Evolutionary conservation across 176 grass and related monocot genomes (phyloP).

Genomic region (Raddia guianensis): DNA sequence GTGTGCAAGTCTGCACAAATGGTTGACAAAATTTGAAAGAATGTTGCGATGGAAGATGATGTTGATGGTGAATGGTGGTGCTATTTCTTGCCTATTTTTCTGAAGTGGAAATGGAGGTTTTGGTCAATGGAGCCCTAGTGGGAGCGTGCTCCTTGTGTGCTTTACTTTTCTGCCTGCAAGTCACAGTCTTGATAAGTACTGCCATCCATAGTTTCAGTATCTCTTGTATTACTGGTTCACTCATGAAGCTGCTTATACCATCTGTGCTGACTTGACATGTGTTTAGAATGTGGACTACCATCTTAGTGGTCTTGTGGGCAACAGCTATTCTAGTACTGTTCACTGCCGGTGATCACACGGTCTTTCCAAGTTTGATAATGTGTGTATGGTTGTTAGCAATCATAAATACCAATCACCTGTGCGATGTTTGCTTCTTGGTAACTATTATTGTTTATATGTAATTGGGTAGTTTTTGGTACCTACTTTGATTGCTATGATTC

Average conservation of each 20-base stretch:
- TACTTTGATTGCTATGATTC: constrained; percentile 23
- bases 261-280: constrained; percentile 44
- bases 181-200: constrained; percentile 50
- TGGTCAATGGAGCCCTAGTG: constrained; percentile 51
- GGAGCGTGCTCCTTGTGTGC: constrained; percentile 55
- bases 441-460: not conserved
- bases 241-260: constrained; percentile 24
- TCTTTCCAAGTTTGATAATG: constrained; percentile 12
- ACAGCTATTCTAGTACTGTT: constrained; percentile 43
- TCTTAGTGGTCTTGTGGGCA: constrained; percentile 24
- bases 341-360: constrained; percentile 29
- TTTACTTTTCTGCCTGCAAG: constrained; percentile 52
- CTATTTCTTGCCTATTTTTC: constrained; percentile 50
- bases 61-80: constrained; percentile 48
- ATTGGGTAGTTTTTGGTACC: not conserved
- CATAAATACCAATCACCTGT: constrained; percentile 2
- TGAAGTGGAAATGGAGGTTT: constrained; percentile 30
- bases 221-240: constrained; percentile 32
- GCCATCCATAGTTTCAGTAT: constrained; percentile 36
- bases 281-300: constrained; percentile 31
- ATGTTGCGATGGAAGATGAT: constrained; percentile 59
- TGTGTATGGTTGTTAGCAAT: constrained; percentile 15
- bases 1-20: constrained; percentile 53
- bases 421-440: constrained; percentile 17
- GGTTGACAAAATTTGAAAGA: constrained; percentile 62